These are phyloP conservation scores for Epichloe festucae DNA, from an alignment of 2,329 filamentous ascomycete genomes.

Conservation along the genomic window DNA sequence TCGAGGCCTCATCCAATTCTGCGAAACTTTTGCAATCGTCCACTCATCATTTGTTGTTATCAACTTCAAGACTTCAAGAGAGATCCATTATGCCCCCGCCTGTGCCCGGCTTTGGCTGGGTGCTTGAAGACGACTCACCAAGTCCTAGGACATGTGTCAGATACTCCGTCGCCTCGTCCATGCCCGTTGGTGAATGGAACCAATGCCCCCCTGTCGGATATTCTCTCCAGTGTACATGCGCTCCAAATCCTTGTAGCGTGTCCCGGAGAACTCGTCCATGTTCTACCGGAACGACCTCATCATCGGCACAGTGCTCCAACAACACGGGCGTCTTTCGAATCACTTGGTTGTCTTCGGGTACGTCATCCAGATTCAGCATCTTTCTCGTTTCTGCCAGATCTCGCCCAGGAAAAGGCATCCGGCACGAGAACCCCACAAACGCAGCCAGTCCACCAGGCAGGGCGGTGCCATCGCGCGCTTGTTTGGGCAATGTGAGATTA, in stretches of 20 bases:
- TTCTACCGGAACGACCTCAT: slow-evolving; percentile 25
- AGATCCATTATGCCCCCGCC: background rate
- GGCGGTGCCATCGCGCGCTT: background rate
- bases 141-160: slow-evolving; percentile 9
- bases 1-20: no score
- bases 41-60: background rate
- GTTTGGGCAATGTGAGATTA: slow-evolving; percentile 16
- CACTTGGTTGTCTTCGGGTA: slow-evolving; percentile 15
- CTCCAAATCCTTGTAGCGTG: slow-evolving; percentile 22
- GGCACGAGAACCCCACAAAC: slow-evolving; percentile 26
- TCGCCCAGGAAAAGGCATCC: slow-evolving; percentile 22
- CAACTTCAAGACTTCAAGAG: background rate
- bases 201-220: slow-evolving; percentile 31
- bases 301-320: slow-evolving; percentile 31
- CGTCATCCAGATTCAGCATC: slow-evolving; percentile 16
- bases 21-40: background rate
- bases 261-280: slow-evolving; percentile 23
- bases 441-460: slow-evolving; percentile 13
- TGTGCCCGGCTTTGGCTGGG: background rate
- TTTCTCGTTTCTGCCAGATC: slow-evolving; percentile 19
- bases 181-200: slow-evolving; percentile 29
- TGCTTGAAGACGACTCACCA: background rate
- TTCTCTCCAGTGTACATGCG: slow-evolving; percentile 26
- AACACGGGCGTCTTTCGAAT: slow-evolving; percentile 31
- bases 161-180: slow-evolving; percentile 28